Evolutionary conservation across 352 stramenopile genomes (phyloP), one percentile per base, ranked within the genome.

Genomic region (Phytophthora rubi): DNA sequence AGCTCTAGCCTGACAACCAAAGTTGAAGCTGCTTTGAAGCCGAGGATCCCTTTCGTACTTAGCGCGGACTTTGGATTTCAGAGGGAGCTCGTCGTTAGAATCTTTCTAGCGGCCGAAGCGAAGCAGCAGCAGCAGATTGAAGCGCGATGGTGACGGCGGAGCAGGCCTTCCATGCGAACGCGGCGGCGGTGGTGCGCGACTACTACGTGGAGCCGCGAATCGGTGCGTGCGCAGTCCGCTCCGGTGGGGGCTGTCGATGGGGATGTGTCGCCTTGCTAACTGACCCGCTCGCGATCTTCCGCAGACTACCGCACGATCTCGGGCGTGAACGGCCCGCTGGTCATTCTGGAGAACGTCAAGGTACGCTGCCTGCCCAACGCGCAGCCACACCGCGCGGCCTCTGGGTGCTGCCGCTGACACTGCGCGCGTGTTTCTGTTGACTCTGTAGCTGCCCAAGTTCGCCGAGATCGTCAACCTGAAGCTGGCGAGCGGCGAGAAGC

Each of bases 291-390:
- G 35, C 35, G 48, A 69, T 80, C 54, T 71, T 63, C n/a, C n/a
- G 62, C 78, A 95, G 89, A 98, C 68, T 99, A 98, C 72, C 95
- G 96, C 62, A 99, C 98, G 37, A 99, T 99, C 84, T 95, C 91
- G 54, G 97, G 97, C 71, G 98, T 99, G 26, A 99, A 99, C 75
- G 98, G 98, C 65, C 98, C 98, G 66, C 82, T 99, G 53, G 98
- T 99, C 23, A 99, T 99, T 67, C 86, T 99, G 59, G 98, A 99
- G 79, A 99, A 99, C 85, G 98, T 99, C 59, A 99, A 99, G 88
- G 91, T 99, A 45, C 33, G 62, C 70, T 18, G 6, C 12, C 42
- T 48, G 42, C 42, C 39, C 35, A 16, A 42, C 15, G 35, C 10
- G 10, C 10, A 42, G 1, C 3, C 2, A 42, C 10, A 6, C 10